Evolutionary conservation across 306 rosid genomes (phyloP).

Genomic region (Herpetospermum pedunculosum): DNA sequence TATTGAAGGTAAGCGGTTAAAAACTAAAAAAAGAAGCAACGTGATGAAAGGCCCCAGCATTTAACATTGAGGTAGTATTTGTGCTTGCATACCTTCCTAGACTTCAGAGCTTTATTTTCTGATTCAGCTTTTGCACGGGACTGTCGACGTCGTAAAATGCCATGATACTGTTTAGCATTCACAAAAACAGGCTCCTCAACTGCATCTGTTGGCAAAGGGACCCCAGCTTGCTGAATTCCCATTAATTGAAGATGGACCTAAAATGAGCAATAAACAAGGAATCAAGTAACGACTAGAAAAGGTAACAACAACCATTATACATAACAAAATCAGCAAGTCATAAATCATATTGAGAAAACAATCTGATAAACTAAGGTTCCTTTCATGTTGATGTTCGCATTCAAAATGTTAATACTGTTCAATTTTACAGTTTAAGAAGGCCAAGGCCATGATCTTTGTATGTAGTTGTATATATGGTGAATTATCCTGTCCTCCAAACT

Average conservation of each 20-base stretch:
- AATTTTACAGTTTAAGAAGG: background rate
- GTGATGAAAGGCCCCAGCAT: background rate
- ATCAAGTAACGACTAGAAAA: background rate
- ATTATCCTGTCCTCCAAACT: background rate
- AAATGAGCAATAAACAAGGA: conserved; percentile 13
- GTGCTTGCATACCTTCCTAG: conserved; percentile 55
- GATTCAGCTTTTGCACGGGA: conserved; percentile 97
- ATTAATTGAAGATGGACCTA: conserved; percentile 89
- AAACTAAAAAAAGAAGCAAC: background rate
- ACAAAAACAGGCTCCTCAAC: conserved; percentile 95
- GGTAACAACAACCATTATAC: background rate
- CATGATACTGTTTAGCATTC: conserved; percentile 93
- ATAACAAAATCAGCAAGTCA: background rate
- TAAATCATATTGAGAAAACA: background rate
- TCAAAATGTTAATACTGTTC: background rate
- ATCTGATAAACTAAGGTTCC: background rate
- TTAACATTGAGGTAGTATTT: background rate
- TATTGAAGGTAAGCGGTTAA: background rate
- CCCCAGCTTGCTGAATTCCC: conserved; percentile 96
- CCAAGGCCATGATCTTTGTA: background rate
- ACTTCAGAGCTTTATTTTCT: conserved; percentile 67
- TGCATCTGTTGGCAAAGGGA: conserved; percentile 83
- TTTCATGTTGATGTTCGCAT: background rate
- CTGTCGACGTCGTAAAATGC: conserved; percentile 81
- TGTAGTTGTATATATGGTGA: background rate